Conservation (phyloP, 1,284 basidiomycete species). For the Ustilago bromivora region DNA sequence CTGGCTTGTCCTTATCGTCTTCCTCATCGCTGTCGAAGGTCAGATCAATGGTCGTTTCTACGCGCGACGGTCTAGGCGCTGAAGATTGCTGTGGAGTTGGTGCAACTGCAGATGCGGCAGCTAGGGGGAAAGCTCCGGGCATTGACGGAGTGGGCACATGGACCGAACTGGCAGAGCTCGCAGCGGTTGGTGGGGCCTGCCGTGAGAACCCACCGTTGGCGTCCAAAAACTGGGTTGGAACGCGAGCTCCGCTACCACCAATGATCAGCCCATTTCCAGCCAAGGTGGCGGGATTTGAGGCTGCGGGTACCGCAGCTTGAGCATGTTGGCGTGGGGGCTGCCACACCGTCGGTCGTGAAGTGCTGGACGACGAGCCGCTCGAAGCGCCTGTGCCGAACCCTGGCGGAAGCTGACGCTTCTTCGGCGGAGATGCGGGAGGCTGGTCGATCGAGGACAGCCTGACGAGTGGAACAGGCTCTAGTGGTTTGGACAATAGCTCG, state of each 20-base stretch:
- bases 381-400: slow-evolving; percentile 16
- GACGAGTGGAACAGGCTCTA: slow-evolving; percentile 37
- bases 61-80: background rate
- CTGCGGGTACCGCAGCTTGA: background rate
- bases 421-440: background rate
- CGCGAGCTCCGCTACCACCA: slow-evolving; percentile 59
- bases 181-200: background rate
- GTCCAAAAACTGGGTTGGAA: slow-evolving; percentile 58
- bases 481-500: slow-evolving; percentile 44
- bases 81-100: background rate
- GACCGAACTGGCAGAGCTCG: background rate
- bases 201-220: slow-evolving; percentile 40
- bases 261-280: slow-evolving; percentile 28
- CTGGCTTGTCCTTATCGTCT: slow-evolving; percentile 18
- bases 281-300: background rate
- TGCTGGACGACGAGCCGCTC: background rate
- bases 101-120: background rate
- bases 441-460: slow-evolving; percentile 7
- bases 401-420: slow-evolving; percentile 27
- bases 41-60: slow-evolving; percentile 34
- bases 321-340: background rate
- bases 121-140: slow-evolving; percentile 14
- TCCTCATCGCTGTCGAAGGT: slow-evolving; percentile 47
- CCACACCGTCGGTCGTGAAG: slow-evolving; percentile 22
- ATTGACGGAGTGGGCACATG: slow-evolving; percentile 2